phyloP scores from a whole-genome alignment of 345 rosid genomes.

The Pugionium dolabratum region DNA sequence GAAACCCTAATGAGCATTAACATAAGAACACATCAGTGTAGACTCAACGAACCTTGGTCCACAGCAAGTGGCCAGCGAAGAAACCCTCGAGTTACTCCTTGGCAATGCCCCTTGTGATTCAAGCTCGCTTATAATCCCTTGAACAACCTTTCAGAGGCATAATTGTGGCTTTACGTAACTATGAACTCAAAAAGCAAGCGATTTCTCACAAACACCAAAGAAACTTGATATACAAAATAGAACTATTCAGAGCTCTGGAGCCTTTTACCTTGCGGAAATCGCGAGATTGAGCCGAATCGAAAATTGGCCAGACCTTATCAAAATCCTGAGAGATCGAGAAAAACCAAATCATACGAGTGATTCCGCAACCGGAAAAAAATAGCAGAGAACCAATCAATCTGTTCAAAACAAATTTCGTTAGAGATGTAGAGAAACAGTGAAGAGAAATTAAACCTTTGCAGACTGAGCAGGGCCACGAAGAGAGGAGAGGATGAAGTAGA shows the following conservation, averaged over 20 bases:
- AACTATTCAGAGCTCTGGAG: conserved; percentile 12
- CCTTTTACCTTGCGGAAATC: conserved; percentile 85
- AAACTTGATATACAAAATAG: background rate
- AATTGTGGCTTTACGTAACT: conserved; percentile 21
- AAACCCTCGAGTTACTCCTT: conserved; percentile 97
- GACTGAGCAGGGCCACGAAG: conserved; percentile 98
- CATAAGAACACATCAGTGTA: conserved; percentile 16
- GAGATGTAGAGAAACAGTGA: conserved; percentile 11
- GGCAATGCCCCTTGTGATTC: conserved; percentile 99
- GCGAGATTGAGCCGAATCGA: conserved; percentile 97
- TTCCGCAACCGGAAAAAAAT: background rate
- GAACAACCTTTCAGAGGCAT: conserved; percentile 68
- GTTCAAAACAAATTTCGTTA: conserved; percentile 21
- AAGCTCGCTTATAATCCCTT: conserved; percentile 96
- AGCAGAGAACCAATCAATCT: conserved; percentile 7
- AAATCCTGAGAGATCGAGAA: conserved; percentile 79
- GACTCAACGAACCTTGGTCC: conserved; percentile 80
- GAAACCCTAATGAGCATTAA: conserved; percentile 3
- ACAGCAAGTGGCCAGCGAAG: conserved; percentile 97
- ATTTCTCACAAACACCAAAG: conserved; percentile 1
- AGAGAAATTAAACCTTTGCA: conserved; percentile 61
- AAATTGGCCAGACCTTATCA: conserved; percentile 99
- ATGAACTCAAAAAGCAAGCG: conserved; percentile 9
- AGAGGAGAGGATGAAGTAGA: conserved; percentile 95
- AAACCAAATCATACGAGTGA: conserved; percentile 26